phyloP scores from a whole-genome alignment of 2,329 filamentous ascomycete species.

The Hypoxylon sp. region DNA sequence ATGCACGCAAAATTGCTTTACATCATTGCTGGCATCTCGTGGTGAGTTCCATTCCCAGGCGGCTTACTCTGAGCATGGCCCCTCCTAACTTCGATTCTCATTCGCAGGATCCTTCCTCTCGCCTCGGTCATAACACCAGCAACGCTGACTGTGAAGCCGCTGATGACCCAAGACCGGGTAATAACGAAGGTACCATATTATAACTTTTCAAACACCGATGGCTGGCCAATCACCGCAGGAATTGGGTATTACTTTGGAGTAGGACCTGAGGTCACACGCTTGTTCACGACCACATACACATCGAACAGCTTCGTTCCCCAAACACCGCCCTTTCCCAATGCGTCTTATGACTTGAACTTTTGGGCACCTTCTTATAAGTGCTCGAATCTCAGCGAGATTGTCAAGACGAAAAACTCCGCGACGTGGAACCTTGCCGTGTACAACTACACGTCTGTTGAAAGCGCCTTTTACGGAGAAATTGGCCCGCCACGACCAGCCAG shows the following conservation, averaged over 20 bases:
- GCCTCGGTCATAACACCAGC: constrained; percentile 15
- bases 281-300: constrained; percentile 26
- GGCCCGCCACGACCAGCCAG: not conserved
- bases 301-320: constrained; percentile 20
- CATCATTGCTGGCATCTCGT: constrained; percentile 19
- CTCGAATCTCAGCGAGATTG: constrained; percentile 15
- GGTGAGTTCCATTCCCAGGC: not conserved
- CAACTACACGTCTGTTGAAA: constrained; percentile 22
- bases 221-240: constrained; percentile 18
- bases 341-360: constrained; percentile 18
- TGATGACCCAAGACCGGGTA: constrained; percentile 3
- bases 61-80: too few relatives aligned
- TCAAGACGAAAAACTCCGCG: constrained; percentile 14
- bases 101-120: constrained; percentile 11
- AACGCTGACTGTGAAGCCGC: constrained; percentile 5
- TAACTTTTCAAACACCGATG: constrained; percentile 14
- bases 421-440: constrained; percentile 9
- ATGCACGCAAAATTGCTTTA: constrained; percentile 14
- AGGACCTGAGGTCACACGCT: constrained; percentile 22
- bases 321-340: constrained; percentile 17
- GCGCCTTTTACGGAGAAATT: constrained; percentile 17
- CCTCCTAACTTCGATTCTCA: not conserved
- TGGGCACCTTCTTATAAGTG: constrained; percentile 31
- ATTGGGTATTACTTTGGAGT: constrained; percentile 9
- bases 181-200: constrained; percentile 8